Conservation (phyloP, 352 stramenopile genomes). For the Pseudoperonospora humuli region DNA sequence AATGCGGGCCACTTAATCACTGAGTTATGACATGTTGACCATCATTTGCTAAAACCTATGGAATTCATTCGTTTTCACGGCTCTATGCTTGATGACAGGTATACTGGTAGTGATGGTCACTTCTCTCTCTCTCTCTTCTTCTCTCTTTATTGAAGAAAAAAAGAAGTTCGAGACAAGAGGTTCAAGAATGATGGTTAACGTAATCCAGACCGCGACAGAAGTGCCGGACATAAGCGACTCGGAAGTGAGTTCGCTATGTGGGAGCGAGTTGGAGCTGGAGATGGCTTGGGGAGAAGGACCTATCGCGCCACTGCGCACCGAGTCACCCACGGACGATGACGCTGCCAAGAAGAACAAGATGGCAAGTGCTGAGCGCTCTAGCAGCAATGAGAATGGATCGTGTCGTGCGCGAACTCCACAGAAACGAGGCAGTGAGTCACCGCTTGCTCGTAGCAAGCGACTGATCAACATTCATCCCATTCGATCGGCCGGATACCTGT, state of each 20-base stretch:
- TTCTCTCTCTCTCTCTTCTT: neutral
- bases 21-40: too few species aligned
- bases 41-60: too few species aligned
- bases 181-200: conserved; percentile 14
- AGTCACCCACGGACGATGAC: conserved; percentile 6
- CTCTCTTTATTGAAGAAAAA: conserved; percentile 6
- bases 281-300: conserved; percentile 73
- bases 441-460: conserved; percentile 52
- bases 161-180: too few species aligned
- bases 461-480: conserved; percentile 79
- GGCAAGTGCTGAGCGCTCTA: conserved; percentile 23
- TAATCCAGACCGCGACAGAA: conserved; percentile 12
- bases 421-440: conserved; percentile 48
- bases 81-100: neutral
- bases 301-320: conserved; percentile 53
- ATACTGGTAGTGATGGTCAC: conserved; percentile 10
- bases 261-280: conserved; percentile 65
- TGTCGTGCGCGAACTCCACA: conserved; percentile 52
- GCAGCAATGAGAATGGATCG: conserved; percentile 61
- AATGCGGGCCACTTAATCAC: too few species aligned
- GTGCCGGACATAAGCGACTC: conserved; percentile 44
- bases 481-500: conserved; percentile 52
- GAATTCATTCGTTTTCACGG: neutral
- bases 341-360: conserved; percentile 13
- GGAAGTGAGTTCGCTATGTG: conserved; percentile 62